These are phyloP conservation scores for Abelmoschus esculentus DNA, from an alignment of 345 rosid species.

Conservation along the genomic window DNA sequence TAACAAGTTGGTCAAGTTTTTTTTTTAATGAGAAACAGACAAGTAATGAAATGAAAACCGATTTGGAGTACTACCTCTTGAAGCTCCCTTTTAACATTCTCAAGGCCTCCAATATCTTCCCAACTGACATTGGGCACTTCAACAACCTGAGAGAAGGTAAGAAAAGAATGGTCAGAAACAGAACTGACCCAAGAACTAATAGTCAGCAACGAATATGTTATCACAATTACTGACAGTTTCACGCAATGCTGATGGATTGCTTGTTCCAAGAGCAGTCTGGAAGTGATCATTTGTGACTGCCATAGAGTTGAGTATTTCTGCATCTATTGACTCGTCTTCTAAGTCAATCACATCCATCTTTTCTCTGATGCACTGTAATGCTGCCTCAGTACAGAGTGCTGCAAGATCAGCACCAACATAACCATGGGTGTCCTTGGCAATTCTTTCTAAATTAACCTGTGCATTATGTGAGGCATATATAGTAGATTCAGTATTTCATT, in stretches of 20 bases:
- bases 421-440: constrained; percentile 86
- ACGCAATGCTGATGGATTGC: constrained; percentile 81
- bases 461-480: constrained; percentile 10
- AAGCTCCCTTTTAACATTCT: constrained; percentile 89
- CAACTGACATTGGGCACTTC: constrained; percentile 93
- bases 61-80: constrained; percentile 54
- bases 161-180: not conserved
- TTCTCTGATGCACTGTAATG: constrained; percentile 96
- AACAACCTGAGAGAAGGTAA: constrained; percentile 49
- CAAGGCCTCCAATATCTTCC: constrained; percentile 95
- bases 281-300: constrained; percentile 82
- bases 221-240: constrained; percentile 16
- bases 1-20: not conserved
- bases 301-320: constrained; percentile 90
- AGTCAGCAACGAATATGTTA: not conserved
- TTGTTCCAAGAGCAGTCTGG: constrained; percentile 77
- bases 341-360: constrained; percentile 97
- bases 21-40: not conserved
- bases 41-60: not conserved
- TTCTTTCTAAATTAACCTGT: constrained; percentile 86
- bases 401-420: constrained; percentile 99
- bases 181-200: not conserved
- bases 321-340: constrained; percentile 92
- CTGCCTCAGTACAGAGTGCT: constrained; percentile 94
- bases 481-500: not conserved